Evolutionary conservation across 2,329 filamentous ascomycete genomes (phyloP).

Genomic region (Malbranchea cinnamomea): DNA sequence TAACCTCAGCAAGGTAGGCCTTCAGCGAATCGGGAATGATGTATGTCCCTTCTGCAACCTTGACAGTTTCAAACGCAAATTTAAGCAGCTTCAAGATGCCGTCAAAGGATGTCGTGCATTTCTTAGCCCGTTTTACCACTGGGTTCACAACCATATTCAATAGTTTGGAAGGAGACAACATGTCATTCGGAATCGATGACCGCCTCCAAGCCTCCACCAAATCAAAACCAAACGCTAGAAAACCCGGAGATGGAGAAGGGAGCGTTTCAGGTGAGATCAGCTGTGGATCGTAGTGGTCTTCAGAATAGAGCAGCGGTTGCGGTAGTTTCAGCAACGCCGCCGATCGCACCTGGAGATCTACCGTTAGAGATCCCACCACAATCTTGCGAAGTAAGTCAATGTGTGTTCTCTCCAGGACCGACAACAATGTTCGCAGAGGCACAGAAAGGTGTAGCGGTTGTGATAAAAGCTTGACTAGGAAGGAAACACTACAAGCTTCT

Average conservation of each 20-base stretch:
- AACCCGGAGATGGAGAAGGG: no score
- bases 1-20: no score
- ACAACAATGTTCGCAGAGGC: neutral
- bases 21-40: no score
- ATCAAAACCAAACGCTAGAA: no score
- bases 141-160: neutral
- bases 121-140: neutral
- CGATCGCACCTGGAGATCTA: slow-evolving; percentile 2
- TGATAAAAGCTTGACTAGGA: slow-evolving; percentile 3
- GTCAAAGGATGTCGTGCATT: neutral
- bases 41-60: no score
- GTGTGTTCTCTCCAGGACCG: slow-evolving; percentile 10
- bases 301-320: slow-evolving; percentile 4
- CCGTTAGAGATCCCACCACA: slow-evolving; percentile 2
- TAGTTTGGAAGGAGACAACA: neutral
- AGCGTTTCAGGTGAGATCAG: no score
- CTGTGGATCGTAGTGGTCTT: slow-evolving; percentile 1
- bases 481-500: slow-evolving; percentile 3
- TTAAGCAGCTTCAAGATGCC: slow-evolving; percentile 6
- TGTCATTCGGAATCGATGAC: neutral
- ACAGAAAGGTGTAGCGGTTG: neutral
- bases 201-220: no score
- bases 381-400: slow-evolving; percentile 5
- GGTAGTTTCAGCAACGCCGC: slow-evolving; percentile 2
- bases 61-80: no score